Percentiles rank a stretch among this genome's conserved stretches.
Conservation (phyloP, 2,329 filamentous ascomycete species). For the Atkinsonella hypoxylon region DNA sequence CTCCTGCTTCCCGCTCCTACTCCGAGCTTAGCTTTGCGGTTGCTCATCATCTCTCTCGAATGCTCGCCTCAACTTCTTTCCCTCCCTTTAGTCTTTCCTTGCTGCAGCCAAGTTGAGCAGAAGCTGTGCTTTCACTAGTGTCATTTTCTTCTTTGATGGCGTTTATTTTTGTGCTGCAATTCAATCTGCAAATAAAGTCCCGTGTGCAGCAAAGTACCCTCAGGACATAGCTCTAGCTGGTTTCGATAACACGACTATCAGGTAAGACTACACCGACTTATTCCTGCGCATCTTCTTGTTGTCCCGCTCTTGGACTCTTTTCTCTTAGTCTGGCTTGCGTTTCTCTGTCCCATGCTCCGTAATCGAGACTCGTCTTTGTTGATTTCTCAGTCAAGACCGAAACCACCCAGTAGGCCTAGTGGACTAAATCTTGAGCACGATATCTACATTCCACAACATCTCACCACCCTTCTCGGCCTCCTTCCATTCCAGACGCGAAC, state of each 20-base stretch:
- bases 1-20: background rate
- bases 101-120: background rate
- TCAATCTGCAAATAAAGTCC: background rate
- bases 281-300: background rate
- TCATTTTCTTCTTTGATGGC: background rate
- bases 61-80: background rate
- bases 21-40: background rate
- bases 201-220: background rate
- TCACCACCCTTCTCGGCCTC: constrained; percentile 6
- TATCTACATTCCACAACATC: constrained; percentile 8
- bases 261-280: background rate
- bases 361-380: background rate
- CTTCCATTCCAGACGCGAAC: constrained; percentile 14
- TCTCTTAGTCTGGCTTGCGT: background rate
- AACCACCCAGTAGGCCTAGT: background rate
- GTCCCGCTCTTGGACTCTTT: background rate
- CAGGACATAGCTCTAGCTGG: background rate
- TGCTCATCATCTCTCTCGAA: constrained; percentile 5
- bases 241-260: background rate
- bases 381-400: background rate
- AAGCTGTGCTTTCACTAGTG: constrained; percentile 1
- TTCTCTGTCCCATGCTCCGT: background rate
- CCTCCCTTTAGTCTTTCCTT: background rate
- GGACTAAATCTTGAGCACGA: background rate
- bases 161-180: background rate